phyloP scores from a whole-genome alignment of 345 rosid species.

The Streptanthus diversifolius region DNA sequence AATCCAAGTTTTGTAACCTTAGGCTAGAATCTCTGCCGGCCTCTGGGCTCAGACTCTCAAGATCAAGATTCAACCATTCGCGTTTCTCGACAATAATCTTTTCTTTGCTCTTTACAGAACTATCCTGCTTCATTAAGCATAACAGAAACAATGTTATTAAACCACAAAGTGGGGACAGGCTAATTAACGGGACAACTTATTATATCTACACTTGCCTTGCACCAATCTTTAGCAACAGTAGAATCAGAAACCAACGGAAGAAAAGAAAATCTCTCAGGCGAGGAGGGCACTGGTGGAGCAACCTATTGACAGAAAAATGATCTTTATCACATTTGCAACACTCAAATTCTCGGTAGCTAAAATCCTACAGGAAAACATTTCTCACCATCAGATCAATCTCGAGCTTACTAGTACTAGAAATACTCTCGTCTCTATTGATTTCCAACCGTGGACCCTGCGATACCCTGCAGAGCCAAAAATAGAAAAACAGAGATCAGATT shows the following conservation, averaged over 20 bases:
- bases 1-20: slow-evolving; percentile 24
- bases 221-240: slow-evolving; percentile 1
- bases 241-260: slow-evolving; percentile 29
- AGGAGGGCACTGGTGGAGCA: slow-evolving; percentile 41
- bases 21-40: slow-evolving; percentile 22
- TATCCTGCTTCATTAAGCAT: slow-evolving; percentile 15
- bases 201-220: slow-evolving; percentile 20
- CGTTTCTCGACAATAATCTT: slow-evolving; percentile 21
- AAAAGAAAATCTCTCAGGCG: slow-evolving; percentile 29
- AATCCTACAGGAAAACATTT: slow-evolving; percentile 28
- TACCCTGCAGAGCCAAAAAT: slow-evolving; percentile 29
- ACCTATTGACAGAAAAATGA: slow-evolving; percentile 40
- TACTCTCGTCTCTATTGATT: slow-evolving; percentile 24
- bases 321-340: slow-evolving; percentile 25
- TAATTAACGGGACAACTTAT: background rate
- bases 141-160: slow-evolving; percentile 5
- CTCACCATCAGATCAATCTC: slow-evolving; percentile 66
- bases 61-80: slow-evolving; percentile 37
- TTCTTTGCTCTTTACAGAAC: slow-evolving; percentile 23
- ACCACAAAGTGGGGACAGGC: background rate
- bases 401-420: slow-evolving; percentile 25
- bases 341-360: slow-evolving; percentile 19
- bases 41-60: slow-evolving; percentile 36
- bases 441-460: slow-evolving; percentile 14
- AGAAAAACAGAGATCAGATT: slow-evolving; percentile 19